Evolutionary conservation across 2,329 filamentous ascomycete species (phyloP).

Genomic region (Paecilomyces fulvus): DNA sequence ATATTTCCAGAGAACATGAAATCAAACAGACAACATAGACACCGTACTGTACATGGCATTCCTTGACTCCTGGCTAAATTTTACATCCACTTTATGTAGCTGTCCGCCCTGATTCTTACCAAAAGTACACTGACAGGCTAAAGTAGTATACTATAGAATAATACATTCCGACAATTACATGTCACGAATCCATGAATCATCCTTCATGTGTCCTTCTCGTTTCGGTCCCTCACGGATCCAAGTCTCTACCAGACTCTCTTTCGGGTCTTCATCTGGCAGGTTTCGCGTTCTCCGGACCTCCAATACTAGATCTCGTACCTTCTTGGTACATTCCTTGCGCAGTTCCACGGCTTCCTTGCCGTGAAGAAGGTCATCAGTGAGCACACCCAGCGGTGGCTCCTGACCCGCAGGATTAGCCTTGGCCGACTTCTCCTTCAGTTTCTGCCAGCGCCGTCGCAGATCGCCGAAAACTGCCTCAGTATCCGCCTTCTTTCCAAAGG

Average conservation of each 20-base stretch:
- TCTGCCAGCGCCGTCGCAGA: slow-evolving; percentile 64
- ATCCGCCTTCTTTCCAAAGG: slow-evolving; percentile 72
- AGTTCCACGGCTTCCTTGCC: slow-evolving; percentile 67
- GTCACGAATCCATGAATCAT: slow-evolving; percentile 54
- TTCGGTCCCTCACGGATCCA: slow-evolving; percentile 56
- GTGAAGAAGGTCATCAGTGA: slow-evolving; percentile 58
- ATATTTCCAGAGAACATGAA: background rate
- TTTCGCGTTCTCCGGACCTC: slow-evolving; percentile 66
- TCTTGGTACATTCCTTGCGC: slow-evolving; percentile 69
- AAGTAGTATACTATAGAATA: background rate
- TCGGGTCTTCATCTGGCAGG: slow-evolving; percentile 70
- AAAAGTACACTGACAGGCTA: background rate
- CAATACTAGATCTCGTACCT: slow-evolving; percentile 70
- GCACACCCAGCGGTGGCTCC: slow-evolving; percentile 42
- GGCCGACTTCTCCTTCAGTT: slow-evolving; percentile 49
- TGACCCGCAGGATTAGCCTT: slow-evolving; percentile 31
- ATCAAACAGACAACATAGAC: background rate
- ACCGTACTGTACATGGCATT: background rate
- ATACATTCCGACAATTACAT: slow-evolving; percentile 26
- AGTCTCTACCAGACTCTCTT: slow-evolving; percentile 68
- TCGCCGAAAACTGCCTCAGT: slow-evolving; percentile 68
- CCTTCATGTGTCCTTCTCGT: slow-evolving; percentile 50
- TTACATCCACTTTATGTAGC: background rate
- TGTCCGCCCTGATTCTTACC: background rate
- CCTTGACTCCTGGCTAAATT: background rate